Percentiles rank a stretch among this genome's conserved stretches.
Evolutionary conservation across 1,284 basidiomycete species (phyloP).

Genomic region (Trichosporon asahii): DNA sequence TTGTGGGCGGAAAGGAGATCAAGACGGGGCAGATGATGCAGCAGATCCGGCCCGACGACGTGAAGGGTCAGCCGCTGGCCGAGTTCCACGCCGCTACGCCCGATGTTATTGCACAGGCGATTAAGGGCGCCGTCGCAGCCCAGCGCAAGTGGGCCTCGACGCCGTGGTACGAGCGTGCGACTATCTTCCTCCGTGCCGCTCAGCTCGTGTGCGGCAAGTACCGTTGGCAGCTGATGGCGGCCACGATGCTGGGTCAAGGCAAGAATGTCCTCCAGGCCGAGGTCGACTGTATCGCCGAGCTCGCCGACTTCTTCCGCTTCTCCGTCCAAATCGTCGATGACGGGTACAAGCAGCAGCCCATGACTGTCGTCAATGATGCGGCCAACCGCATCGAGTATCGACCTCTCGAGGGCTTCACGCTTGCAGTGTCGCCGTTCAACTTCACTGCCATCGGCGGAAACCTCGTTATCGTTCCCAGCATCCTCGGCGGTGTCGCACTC

Average conservation of each 20-base stretch:
- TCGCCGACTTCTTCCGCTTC: constrained; percentile 92
- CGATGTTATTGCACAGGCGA: constrained; percentile 71
- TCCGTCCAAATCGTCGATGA: constrained; percentile 96
- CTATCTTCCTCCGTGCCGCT: constrained; percentile 95
- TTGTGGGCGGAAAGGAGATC: constrained; percentile 88
- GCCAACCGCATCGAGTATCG: constrained; percentile 99
- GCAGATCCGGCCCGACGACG: constrained; percentile 65
- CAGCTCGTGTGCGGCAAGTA: constrained; percentile 93
- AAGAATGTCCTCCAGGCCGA: constrained; percentile 99
- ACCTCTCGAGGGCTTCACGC: constrained; percentile 92
- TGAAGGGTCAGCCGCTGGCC: constrained; percentile 75
- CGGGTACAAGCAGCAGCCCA: constrained; percentile 83
- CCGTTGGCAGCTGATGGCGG: constrained; percentile 88
- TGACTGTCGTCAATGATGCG: constrained; percentile 75
- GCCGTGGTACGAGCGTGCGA: constrained; percentile 93
- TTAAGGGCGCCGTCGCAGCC: constrained; percentile 81
- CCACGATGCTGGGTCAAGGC: constrained; percentile 96
- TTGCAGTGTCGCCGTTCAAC: constrained; percentile 98
- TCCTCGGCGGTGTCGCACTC: constrained; percentile 90
- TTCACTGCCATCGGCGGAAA: constrained; percentile 97
- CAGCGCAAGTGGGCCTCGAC: constrained; percentile 86
- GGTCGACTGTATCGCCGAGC: constrained; percentile 98
- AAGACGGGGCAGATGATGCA: neutral
- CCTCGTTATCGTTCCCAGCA: constrained; percentile 74
- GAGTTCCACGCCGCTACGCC: constrained; percentile 85